Base-by-base conservation (phyloP, 106 monocot genomes). In the Acorus gramineus region DNA sequence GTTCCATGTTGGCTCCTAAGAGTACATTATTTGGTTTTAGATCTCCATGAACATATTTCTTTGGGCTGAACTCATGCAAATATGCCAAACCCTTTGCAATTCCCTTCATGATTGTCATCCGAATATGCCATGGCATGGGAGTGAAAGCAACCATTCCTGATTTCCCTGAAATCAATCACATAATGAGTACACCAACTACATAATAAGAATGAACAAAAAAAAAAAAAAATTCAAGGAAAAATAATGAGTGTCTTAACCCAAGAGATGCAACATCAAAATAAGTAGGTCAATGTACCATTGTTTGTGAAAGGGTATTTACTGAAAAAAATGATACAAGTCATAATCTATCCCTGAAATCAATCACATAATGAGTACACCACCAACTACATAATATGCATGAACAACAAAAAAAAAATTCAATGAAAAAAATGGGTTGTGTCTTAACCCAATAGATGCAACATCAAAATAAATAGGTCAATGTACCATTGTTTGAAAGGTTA, bases 31-130 rank as follows among this genome's bases (percentile, higher is more conserved):
- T 80, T 7, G 93, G 81, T 52, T 78, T 83, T 49, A 93, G 79
- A 74, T 93, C 84, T 43, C 93, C 93, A 73, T 93, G 93, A 14
- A 93, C 81, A 50, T 84, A 93, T 70, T 86, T 93, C 72, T 89
- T 86, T n/a, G 86, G 86, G 68, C 86, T 90, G 64, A 86, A 81
- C 46, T 94, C 94, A 51, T 94, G 94, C 58, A 94, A 65, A 45
- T 80, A 86, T 12, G 84, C 49, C 59, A 90, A 69, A 4, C 89
- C 94, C 68, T 71, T 89, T 45, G 94, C 84, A 14, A 84, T 56
- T 66, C 84, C 89, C 67, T 56, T 77, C 71, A 94, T 81, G 57
- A 94, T 90, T 46, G 80, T 84, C 8, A 94, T 45, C 14, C 94
- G 76, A 8, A 64, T 51, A 8, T 64, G 72, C 94, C 94, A 94